Base-by-base conservation (phyloP, 2,329 filamentous ascomycete species). In the Aspergillus aculeatinus region DNA sequence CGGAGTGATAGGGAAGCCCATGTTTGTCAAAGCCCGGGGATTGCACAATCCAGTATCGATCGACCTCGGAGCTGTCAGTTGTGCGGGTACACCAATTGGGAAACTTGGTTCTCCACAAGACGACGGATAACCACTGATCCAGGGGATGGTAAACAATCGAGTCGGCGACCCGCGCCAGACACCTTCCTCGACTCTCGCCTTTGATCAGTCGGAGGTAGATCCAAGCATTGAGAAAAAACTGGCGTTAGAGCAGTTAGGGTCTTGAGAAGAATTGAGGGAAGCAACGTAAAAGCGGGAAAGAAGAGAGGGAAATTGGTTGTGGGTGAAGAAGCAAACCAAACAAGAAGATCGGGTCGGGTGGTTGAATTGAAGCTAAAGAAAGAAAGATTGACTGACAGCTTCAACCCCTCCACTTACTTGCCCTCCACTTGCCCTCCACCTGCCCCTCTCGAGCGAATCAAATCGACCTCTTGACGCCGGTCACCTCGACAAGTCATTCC, bases 1-100 rank as follows among this genome's bases (percentile, higher is more conserved):
- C 33, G 72, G 70, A 19, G 71, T 74, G n/a, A 47, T 57, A n/a
- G 61, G 57, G 27, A 42, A 25, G 23, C 48, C 29, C 62, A 65
- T 64, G 23, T 51, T 14, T 39, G 31, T 53, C 12, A 35, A 16
- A 31, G 16, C 5, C 52, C 19, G 23, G 14, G 6, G 16, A 48
- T 44, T 1, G 39, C n/a, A 16, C 39, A 44, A 6, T 44, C 7
- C 6, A 16, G 23, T 19, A 19, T 19, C 39, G 5, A 44, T 5
- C 14, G 14, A 44, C 14, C 16, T 44, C 7, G 16, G 39, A 9
- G 39, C 16, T 19, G 6, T 6, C 39, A 5, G 5, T 35, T 35
- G 33, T 12, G 11, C 5, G 11, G 10, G 33, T 16, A 16, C 33
- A 35, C 14, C 33, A 11, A 35, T 16, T 16, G 33, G 33, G 33